phyloP scores from a whole-genome alignment of 2,329 filamentous ascomycete species.

The Hymenoscyphus infarciens region DNA sequence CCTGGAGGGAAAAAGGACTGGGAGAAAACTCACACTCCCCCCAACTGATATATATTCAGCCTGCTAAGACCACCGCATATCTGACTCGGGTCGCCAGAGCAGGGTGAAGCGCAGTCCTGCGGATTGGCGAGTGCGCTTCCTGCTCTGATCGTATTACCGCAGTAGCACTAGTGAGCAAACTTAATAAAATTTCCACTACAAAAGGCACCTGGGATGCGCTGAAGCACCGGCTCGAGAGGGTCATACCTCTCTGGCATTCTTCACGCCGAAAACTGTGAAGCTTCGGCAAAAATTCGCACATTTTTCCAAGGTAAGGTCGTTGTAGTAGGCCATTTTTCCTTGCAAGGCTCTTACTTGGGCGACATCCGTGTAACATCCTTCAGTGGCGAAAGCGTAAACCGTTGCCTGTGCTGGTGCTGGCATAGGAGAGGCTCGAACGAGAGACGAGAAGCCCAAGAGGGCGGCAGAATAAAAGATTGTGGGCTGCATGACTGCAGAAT shows the following conservation, averaged over 20 bases:
- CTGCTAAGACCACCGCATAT: not conserved
- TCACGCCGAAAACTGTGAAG: not conserved
- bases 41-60: not conserved
- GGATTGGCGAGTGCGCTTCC: not conserved
- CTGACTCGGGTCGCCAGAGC: not conserved
- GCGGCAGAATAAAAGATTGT: not conserved
- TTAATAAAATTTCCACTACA: not conserved
- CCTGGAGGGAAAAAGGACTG: no score
- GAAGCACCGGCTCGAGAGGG: no score
- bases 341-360: not conserved
- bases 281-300: not conserved
- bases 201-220: no score
- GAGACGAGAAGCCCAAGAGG: not conserved
- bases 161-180: not conserved
- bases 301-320: not conserved
- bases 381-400: not conserved
- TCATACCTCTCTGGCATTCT: not conserved
- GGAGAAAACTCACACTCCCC: no score
- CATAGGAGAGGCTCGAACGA: not conserved
- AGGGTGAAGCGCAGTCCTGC: not conserved
- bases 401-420: not conserved
- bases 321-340: not conserved
- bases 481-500: not conserved
- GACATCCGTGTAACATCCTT: not conserved
- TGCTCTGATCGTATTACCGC: not conserved